These are phyloP conservation scores for Epichloe coenophiala DNA, from an alignment of 2,329 filamentous ascomycete species.

Conservation along the genomic window DNA sequence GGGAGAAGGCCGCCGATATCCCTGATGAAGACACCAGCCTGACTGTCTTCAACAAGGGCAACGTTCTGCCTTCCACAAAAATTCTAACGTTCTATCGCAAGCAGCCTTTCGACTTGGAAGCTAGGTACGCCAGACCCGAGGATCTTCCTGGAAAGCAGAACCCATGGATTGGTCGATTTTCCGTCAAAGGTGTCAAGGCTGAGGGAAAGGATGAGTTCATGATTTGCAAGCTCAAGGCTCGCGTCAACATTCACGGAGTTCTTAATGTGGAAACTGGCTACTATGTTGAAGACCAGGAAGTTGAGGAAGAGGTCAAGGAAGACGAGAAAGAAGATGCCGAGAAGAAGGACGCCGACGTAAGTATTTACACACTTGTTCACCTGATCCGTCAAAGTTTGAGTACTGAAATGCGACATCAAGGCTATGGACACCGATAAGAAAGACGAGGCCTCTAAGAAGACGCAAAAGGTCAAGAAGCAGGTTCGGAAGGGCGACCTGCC, in stretches of 20 bases:
- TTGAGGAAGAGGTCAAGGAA: conserved; percentile 82
- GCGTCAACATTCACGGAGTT: conserved; percentile 90
- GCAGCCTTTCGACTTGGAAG: conserved; percentile 92
- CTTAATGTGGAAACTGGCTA: conserved; percentile 95
- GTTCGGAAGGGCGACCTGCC: conserved; percentile 93
- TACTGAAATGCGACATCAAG: conserved; percentile 24
- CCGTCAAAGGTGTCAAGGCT: conserved; percentile 92
- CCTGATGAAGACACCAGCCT: conserved; percentile 96
- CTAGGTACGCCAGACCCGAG: conserved; percentile 80
- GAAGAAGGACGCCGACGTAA: conserved; percentile 61
- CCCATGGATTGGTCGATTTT: conserved; percentile 95
- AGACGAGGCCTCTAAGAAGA: conserved; percentile 64
- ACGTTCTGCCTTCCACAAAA: conserved; percentile 95
- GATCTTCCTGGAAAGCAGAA: conserved; percentile 76
- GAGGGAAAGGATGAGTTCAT: conserved; percentile 94
- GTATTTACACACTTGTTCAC: conserved; percentile 21
- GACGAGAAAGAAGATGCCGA: conserved; percentile 57
- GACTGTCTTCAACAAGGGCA: conserved; percentile 94
- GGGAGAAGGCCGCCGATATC: conserved; percentile 97
- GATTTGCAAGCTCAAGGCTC: conserved; percentile 99
- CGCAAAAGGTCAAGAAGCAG: conserved; percentile 98
- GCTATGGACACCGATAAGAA: conserved; percentile 77
- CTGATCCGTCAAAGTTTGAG: neutral
- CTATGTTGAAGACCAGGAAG: conserved; percentile 94
- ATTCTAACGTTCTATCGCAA: conserved; percentile 99